A percentile compares a stretch with the other conserved stretches of the same genome.
These are phyloP conservation scores for Phytophthora hybrid DNA, from an alignment of 352 stramenopile genomes.

Conservation along the genomic window DNA sequence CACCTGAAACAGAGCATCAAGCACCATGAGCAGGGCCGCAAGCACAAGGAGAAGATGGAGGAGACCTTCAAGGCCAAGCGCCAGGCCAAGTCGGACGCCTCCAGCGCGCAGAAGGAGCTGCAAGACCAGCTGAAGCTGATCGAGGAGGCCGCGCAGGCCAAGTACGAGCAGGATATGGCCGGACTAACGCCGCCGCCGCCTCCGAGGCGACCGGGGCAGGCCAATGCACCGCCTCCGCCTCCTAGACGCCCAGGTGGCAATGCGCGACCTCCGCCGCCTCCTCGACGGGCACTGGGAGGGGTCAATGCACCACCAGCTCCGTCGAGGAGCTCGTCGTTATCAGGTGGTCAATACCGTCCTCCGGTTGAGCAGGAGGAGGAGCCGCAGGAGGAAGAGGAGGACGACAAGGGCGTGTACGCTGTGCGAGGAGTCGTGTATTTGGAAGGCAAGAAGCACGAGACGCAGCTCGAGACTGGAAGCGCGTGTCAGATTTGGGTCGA, in stretches of 20 bases:
- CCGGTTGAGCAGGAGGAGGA: slow-evolving; percentile 12
- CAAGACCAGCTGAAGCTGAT: slow-evolving; percentile 78
- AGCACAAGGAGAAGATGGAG: slow-evolving; percentile 82
- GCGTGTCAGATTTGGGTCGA: slow-evolving; percentile 88
- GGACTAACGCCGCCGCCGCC: slow-evolving; percentile 9
- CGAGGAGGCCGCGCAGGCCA: slow-evolving; percentile 67
- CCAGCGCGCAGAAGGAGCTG: slow-evolving; percentile 62
- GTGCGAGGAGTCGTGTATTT: slow-evolving; percentile 79
- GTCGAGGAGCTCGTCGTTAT: not conserved
- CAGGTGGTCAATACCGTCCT: slow-evolving; percentile 16
- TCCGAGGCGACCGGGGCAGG: slow-evolving; percentile 11
- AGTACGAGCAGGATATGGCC: slow-evolving; percentile 69
- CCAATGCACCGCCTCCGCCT: slow-evolving; percentile 16
- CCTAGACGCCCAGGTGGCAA: slow-evolving; percentile 16
- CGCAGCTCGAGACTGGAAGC: slow-evolving; percentile 72
- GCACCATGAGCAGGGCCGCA: slow-evolving; percentile 81
- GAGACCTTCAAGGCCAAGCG: slow-evolving; percentile 78
- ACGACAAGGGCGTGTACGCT: slow-evolving; percentile 77
- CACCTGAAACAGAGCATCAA: slow-evolving; percentile 65
- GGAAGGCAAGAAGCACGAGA: slow-evolving; percentile 81
- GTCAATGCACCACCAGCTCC: not conserved
- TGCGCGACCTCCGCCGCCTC: slow-evolving; percentile 6
- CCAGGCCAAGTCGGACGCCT: slow-evolving; percentile 70
- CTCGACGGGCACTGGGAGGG: slow-evolving; percentile 6
- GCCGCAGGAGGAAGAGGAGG: slow-evolving; percentile 48